Conservation (phyloP, 805 yeast genomes). For the Brettanomyces sp. region DNA sequence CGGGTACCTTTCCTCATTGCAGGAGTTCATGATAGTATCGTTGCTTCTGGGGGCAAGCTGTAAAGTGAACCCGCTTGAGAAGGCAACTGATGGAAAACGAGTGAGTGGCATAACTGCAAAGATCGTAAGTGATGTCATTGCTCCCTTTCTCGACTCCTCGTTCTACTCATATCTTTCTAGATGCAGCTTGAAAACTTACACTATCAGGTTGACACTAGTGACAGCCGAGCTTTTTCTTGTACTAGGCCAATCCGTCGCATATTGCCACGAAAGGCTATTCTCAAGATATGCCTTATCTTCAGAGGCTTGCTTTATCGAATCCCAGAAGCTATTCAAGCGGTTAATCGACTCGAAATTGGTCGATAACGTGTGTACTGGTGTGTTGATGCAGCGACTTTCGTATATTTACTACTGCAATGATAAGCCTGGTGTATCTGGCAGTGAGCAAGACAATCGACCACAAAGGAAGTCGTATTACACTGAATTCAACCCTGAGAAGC, state of each 20-base stretch:
- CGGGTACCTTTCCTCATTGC: constrained; percentile 72
- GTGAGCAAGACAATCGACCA: neutral
- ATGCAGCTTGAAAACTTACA: constrained; percentile 58
- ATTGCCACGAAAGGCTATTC: neutral
- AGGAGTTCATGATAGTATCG: constrained; percentile 78
- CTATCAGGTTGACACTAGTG: constrained; percentile 56
- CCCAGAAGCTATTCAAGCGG: constrained; percentile 34
- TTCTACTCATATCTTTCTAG: constrained; percentile 69
- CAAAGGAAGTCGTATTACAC: constrained; percentile 21
- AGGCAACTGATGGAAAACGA: constrained; percentile 13
- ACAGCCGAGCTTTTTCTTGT: constrained; percentile 59
- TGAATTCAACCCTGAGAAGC: constrained; percentile 24
- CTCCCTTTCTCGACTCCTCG: constrained; percentile 60
- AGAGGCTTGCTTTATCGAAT: constrained; percentile 36
- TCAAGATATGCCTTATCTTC: constrained; percentile 4
- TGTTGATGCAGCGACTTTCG: constrained; percentile 29
- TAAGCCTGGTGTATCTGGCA: constrained; percentile 7
- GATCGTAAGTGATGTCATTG: constrained; percentile 43
- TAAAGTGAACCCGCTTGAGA: constrained; percentile 34
- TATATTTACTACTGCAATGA: constrained; percentile 21
- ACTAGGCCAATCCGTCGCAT: constrained; percentile 27
- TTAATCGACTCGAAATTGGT: constrained; percentile 35
- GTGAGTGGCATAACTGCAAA: constrained; percentile 32
- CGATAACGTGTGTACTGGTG: constrained; percentile 34
- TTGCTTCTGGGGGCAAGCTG: constrained; percentile 49